A percentile compares a stretch with the other conserved stretches of the same genome.
These are phyloP conservation scores for Cavenderia fasciculata DNA, from an alignment of 78 protist genomes.

Conservation along the genomic window DNA sequence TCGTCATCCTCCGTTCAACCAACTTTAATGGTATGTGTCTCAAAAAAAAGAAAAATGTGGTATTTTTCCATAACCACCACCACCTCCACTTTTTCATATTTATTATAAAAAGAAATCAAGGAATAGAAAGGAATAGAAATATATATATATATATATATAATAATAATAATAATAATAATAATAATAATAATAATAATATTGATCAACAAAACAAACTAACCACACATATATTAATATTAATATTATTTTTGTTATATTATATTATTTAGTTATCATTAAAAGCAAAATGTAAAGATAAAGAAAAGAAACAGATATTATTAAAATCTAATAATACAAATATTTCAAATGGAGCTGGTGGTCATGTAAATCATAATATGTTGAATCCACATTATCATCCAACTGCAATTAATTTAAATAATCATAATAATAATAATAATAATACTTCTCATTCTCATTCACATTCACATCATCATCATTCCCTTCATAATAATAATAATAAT, in stretches of 20 bases:
- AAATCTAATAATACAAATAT: neutral
- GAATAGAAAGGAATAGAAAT: neutral
- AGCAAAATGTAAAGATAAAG: neutral
- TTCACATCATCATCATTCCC: too few species aligned
- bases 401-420: too few species aligned
- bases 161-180: neutral
- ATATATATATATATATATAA: neutral
- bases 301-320: neutral
- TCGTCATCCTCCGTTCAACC: conserved; percentile 47
- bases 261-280: neutral
- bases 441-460: too few species aligned
- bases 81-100: neutral
- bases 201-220: neutral
- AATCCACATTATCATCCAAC: too few species aligned
- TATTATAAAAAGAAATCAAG: conserved; percentile 18
- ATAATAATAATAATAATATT: neutral
- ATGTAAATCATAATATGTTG: conserved; percentile 16
- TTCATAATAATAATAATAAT: neutral
- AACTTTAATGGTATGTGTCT: conserved; percentile 24
- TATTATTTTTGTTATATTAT: too few species aligned
- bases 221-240: neutral
- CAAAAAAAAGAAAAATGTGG: neutral
- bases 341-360: neutral
- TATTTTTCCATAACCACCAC: neutral
- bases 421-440: too few species aligned